Percentiles rank a stretch among this genome's conserved stretches.
phyloP scores from a whole-genome alignment of 1,284 basidiomycete species.

The Coniferiporia sulphurascens region DNA sequence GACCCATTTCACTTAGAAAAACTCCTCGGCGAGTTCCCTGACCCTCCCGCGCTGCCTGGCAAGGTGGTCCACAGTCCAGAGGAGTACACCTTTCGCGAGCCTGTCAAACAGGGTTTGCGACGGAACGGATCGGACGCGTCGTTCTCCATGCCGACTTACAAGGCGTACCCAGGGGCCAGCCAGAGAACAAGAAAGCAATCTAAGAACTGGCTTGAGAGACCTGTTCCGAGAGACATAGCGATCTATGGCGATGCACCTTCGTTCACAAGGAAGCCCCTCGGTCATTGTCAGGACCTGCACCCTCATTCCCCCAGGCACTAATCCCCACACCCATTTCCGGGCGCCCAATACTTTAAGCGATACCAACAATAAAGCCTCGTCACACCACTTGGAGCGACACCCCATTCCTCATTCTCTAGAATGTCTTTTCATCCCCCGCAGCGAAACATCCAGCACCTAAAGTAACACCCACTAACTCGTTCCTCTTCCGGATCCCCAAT shows the following conservation, averaged over 20 bases:
- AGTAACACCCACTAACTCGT: not conserved
- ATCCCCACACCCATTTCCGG: not conserved
- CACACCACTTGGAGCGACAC: not conserved
- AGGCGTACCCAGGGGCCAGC: not conserved
- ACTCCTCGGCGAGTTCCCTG: slow-evolving; percentile 8
- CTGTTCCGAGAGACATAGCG: not conserved
- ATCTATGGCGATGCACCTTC: not conserved
- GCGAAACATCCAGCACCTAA: not conserved
- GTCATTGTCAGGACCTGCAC: not conserved
- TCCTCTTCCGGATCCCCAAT: not conserved
- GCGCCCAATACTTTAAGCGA: not conserved
- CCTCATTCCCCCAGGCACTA: not conserved
- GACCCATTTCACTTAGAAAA: slow-evolving; percentile 11
- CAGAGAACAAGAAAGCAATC: not conserved
- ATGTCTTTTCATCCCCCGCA: not conserved
- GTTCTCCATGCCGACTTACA: slow-evolving; percentile 5
- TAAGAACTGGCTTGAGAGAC: not conserved
- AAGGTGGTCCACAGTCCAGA: not conserved
- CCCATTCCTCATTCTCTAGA: not conserved
- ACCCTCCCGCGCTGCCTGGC: slow-evolving; percentile 4
- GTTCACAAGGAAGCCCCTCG: not conserved
- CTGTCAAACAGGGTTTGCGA: slow-evolving; percentile 6
- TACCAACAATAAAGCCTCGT: not conserved
- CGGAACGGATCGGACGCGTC: slow-evolving; percentile 6
- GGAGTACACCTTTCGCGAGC: not conserved